Percentiles rank a stretch among this genome's conserved stretches.
These are phyloP conservation scores for Avena atlantica DNA, from an alignment of 176 grass and related monocot species.

Conservation along the genomic window DNA sequence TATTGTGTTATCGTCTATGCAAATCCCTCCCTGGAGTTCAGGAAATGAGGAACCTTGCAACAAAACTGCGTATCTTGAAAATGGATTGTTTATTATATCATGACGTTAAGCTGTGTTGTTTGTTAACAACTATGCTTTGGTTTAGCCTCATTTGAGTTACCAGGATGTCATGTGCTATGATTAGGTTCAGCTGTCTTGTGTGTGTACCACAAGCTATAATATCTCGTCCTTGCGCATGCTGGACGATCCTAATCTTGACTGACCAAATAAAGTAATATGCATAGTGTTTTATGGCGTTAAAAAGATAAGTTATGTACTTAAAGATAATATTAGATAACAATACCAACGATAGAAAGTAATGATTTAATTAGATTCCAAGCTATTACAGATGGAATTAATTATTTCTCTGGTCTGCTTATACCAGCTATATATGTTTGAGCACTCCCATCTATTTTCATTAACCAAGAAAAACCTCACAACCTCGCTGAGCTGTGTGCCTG, in stretches of 20 bases:
- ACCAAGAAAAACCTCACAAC: neutral
- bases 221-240: neutral
- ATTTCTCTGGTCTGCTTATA: neutral
- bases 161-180: neutral
- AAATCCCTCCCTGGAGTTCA: neutral
- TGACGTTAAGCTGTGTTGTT: neutral
- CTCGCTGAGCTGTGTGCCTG: neutral
- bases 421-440: neutral
- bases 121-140: neutral
- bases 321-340: neutral
- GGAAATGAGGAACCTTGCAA: constrained; percentile 12
- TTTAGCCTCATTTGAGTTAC: neutral
- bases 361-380: neutral
- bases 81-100: neutral
- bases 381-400: neutral
- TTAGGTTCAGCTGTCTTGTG: neutral
- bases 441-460: neutral
- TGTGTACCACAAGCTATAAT: neutral
- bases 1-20: neutral
- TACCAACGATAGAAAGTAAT: neutral
- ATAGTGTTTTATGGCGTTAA: neutral
- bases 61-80: neutral
- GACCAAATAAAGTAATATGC: neutral
- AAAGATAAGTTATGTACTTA: neutral
- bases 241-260: neutral